phyloP scores from a whole-genome alignment of 208 protist genomes.

The Acanthamoeba castellanii region DNA sequence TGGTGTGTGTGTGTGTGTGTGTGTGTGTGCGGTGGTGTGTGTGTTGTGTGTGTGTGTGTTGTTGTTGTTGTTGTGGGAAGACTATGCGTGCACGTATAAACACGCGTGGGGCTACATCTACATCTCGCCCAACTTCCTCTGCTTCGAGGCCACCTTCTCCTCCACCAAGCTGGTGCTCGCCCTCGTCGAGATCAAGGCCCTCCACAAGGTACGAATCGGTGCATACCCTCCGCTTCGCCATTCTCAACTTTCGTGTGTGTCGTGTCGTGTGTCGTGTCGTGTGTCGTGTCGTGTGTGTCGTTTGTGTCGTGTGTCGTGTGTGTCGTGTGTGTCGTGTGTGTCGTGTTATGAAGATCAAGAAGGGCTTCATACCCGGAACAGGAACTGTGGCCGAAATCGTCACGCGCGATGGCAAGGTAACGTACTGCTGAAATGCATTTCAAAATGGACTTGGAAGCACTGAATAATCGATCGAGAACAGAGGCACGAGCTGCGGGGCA shows the following conservation, averaged over 20 bases:
- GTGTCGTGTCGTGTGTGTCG: no score
- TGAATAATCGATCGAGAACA: neutral
- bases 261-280: neutral
- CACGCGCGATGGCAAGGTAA: neutral
- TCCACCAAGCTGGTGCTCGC: slow-evolving; percentile 16
- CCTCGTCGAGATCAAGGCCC: slow-evolving; percentile 19
- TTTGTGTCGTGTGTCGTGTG: no score
- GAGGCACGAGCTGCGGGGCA: neutral
- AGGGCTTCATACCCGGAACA: neutral
- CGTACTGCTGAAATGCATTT: no score
- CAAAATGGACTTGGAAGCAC: neutral
- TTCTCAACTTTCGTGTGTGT: neutral
- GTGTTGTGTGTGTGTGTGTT: neutral
- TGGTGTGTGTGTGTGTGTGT: neutral
- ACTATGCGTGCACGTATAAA: slow-evolving; percentile 2
- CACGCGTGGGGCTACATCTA: slow-evolving; percentile 5
- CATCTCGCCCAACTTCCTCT: slow-evolving; percentile 9
- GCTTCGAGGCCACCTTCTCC: neutral
- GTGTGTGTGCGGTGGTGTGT: no score
- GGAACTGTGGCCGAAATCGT: neutral
- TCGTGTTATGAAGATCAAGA: neutral
- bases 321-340: no score
- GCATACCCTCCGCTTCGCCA: neutral
- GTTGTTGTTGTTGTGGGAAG: neutral
- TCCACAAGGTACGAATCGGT: neutral